These are phyloP conservation scores for Raphidocelis subcapitata DNA, from an alignment of 139 green algal genomes.

Conservation along the genomic window DNA sequence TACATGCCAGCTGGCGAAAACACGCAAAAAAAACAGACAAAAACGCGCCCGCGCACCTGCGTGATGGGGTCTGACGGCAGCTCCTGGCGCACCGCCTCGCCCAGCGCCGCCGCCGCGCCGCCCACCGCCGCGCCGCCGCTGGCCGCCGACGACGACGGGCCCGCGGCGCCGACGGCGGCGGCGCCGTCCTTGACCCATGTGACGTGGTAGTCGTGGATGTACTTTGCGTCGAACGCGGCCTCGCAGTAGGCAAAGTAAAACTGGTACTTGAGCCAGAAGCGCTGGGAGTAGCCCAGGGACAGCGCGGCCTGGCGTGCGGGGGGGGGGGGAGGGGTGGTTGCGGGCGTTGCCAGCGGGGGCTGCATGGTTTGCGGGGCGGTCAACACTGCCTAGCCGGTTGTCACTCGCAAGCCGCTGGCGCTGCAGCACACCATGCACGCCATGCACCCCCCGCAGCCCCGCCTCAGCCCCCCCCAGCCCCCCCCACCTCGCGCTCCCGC, in stretches of 20 bases:
- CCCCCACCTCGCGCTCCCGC: neutral
- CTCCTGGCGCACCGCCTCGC: conserved; percentile 28
- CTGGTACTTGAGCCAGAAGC: conserved; percentile 79
- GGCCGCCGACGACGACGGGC: neutral
- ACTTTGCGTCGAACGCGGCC: conserved; percentile 80
- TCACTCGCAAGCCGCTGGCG: too few relatives aligned
- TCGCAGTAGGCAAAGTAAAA: conserved; percentile 98
- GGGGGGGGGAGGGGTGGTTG: too few relatives aligned
- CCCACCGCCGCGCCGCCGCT: neutral
- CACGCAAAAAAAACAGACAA: neutral
- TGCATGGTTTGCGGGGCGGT: too few relatives aligned
- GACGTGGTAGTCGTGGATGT: conserved; percentile 90
- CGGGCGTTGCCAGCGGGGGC: too few relatives aligned
- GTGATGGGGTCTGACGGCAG: conserved; percentile 50
- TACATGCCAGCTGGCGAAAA: neutral
- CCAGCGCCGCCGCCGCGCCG: neutral
- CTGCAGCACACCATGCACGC: too few relatives aligned
- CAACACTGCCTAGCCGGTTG: too few relatives aligned
- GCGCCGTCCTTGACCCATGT: conserved; percentile 60
- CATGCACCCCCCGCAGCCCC: too few relatives aligned
- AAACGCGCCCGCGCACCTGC: conserved; percentile 39
- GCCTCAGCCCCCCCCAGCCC: too few relatives aligned
- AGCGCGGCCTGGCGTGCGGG: conserved; percentile 31
- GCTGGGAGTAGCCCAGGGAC: conserved; percentile 70
- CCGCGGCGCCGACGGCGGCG: neutral